These are phyloP conservation scores for Plectosphaerella cucumerina DNA, from an alignment of 2,329 filamentous ascomycete species.

Conservation along the genomic window DNA sequence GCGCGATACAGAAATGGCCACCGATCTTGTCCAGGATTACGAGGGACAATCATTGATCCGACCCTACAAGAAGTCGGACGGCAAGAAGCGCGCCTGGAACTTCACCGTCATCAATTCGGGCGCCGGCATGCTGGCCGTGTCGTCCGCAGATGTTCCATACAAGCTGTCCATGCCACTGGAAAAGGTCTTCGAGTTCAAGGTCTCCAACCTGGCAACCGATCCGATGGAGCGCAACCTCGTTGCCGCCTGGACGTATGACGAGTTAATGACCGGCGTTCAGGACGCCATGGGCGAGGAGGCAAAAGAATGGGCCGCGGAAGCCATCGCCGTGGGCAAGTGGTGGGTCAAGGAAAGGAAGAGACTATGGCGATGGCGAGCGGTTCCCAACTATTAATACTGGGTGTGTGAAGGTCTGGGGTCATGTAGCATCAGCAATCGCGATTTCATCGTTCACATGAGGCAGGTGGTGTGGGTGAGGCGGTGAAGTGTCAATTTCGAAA, in stretches of 20 bases:
- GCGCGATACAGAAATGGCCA: constrained; percentile 24
- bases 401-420: too few relatives aligned
- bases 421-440: too few relatives aligned
- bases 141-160: constrained; percentile 11
- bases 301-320: constrained; percentile 14
- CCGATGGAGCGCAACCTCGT: constrained; percentile 8
- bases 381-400: too few relatives aligned
- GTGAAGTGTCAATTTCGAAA: too few relatives aligned
- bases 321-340: constrained; percentile 15
- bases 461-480: too few relatives aligned
- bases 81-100: constrained; percentile 37
- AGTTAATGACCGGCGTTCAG: constrained; percentile 7
- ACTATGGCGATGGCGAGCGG: background rate
- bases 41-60: constrained; percentile 43
- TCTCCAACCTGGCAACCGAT: constrained; percentile 13
- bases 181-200: constrained; percentile 12
- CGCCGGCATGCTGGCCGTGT: constrained; percentile 14
- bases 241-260: constrained; percentile 8
- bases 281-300: constrained; percentile 8
- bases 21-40: constrained; percentile 35
- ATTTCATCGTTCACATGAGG: too few relatives aligned
- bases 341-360: constrained; percentile 11
- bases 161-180: constrained; percentile 15
- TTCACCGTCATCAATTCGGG: constrained; percentile 47
- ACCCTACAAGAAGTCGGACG: constrained; percentile 26